Evolutionary conservation across 192 early-diverging fungal species (phyloP).

Genomic region (Geranomyces michiganensis): DNA sequence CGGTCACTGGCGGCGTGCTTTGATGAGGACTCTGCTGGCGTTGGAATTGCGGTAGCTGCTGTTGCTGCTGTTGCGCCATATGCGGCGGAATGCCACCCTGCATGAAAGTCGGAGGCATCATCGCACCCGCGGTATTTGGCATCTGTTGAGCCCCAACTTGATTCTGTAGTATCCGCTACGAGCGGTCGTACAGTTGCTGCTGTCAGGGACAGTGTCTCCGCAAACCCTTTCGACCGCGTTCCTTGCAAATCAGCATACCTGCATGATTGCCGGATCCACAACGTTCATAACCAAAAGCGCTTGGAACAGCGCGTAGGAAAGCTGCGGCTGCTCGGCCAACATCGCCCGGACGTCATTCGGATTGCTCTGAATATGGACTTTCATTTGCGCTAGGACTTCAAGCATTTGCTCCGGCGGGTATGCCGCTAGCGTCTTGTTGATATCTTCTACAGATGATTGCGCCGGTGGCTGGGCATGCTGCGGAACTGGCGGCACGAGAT

Average conservation of each 20-base stretch:
- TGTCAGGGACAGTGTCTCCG: background rate
- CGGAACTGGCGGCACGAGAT: background rate
- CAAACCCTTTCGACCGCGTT: background rate
- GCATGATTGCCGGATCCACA: slow-evolving; percentile 63
- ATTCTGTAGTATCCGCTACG: slow-evolving; percentile 27
- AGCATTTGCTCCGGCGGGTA: slow-evolving; percentile 65
- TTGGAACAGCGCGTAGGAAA: slow-evolving; percentile 84
- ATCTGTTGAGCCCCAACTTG: background rate
- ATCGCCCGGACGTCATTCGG: slow-evolving; percentile 71
- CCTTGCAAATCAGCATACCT: slow-evolving; percentile 25
- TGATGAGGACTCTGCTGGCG: background rate
- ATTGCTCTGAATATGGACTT: slow-evolving; percentile 58
- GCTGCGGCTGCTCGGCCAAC: slow-evolving; percentile 76
- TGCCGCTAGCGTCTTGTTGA: slow-evolving; percentile 56
- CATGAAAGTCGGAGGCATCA: background rate
- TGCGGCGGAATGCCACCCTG: background rate
- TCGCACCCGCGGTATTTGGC: no score
- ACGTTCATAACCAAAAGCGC: slow-evolving; percentile 77
- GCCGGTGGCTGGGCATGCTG: slow-evolving; percentile 6
- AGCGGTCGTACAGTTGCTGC: background rate
- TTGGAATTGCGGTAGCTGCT: slow-evolving; percentile 14
- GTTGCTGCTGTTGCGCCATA: slow-evolving; percentile 9
- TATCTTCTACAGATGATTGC: slow-evolving; percentile 49
- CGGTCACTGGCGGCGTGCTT: slow-evolving; percentile 7
- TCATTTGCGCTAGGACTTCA: slow-evolving; percentile 68